A percentile compares a stretch with the other conserved stretches of the same genome.
Evolutionary conservation across 2,329 filamentous ascomycete genomes (phyloP).

Genomic region (Monosporascus sp.): DNA sequence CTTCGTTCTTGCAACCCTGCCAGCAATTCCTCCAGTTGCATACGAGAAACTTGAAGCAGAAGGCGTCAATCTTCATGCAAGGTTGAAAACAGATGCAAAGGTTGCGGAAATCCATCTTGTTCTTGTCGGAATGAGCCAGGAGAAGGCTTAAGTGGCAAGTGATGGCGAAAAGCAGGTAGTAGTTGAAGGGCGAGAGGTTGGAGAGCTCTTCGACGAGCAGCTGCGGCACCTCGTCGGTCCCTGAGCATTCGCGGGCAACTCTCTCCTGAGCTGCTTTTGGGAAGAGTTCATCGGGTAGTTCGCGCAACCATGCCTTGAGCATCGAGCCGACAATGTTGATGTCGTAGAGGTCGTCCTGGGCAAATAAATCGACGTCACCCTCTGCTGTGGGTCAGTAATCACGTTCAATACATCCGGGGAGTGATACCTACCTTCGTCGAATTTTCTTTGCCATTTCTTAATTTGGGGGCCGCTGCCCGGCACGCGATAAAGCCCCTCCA

Average conservation of each 20-base stretch:
- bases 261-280: conserved; percentile 77
- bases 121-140: conserved; percentile 86
- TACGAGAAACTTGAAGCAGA: conserved; percentile 92
- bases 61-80: conserved; percentile 91
- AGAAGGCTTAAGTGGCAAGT: conserved; percentile 92
- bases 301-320: conserved; percentile 92
- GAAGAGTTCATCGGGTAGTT: conserved; percentile 90
- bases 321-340: conserved; percentile 95
- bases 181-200: conserved; percentile 92
- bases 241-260: conserved; percentile 73
- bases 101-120: conserved; percentile 97
- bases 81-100: conserved; percentile 96
- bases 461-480: conserved; percentile 87
- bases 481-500: conserved; percentile 88
- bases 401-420: not conserved
- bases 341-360: conserved; percentile 82
- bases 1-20: conserved; percentile 91
- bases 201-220: conserved; percentile 87
- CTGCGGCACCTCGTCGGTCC: conserved; percentile 75
- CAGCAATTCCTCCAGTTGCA: conserved; percentile 95
- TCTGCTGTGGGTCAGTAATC: conserved; percentile 43
- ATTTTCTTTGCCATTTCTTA: conserved; percentile 87
- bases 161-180: conserved; percentile 94
- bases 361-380: conserved; percentile 83
- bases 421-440: conserved; percentile 65